Evolutionary conservation across 805 yeast genomes (phyloP).

Genomic region (Metschnikowia cubensis): DNA sequence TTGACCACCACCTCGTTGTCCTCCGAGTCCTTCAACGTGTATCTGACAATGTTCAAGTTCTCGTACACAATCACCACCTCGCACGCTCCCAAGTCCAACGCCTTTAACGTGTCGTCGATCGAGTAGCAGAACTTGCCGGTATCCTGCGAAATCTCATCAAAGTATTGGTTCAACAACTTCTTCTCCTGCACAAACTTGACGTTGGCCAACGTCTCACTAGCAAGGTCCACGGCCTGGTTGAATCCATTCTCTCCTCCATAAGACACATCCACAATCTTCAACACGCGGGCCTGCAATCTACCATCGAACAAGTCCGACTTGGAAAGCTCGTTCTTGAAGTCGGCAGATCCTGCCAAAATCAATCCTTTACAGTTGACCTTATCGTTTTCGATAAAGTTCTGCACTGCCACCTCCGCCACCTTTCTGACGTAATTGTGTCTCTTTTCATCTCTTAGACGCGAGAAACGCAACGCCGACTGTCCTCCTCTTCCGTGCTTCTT

Average conservation of each 20-base stretch:
- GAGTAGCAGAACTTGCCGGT: conserved; percentile 98
- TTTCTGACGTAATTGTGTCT: conserved; percentile 98
- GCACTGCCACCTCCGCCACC: conserved; percentile 97
- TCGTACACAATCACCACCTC: conserved; percentile 91
- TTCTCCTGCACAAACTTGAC: conserved; percentile 98
- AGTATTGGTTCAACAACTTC: conserved; percentile 86
- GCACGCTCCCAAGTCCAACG: conserved; percentile 93
- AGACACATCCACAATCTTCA: conserved; percentile 92
- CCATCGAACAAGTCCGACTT: conserved; percentile 90
- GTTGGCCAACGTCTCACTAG: conserved; percentile 94
- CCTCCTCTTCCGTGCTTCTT: conserved; percentile 99
- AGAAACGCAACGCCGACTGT: conserved; percentile 98
- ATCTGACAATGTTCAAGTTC: conserved; percentile 81
- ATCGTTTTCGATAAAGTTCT: conserved; percentile 91
- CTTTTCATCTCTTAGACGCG: conserved; percentile 97
- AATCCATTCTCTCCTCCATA: conserved; percentile 99
- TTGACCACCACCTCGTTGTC: conserved; percentile 72
- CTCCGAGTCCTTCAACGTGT: conserved; percentile 77
- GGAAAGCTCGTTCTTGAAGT: conserved; percentile 91
- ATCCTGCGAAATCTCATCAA: conserved; percentile 96
- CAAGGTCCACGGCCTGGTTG: conserved; percentile 97
- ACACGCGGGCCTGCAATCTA: conserved; percentile 81
- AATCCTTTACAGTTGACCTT: conserved; percentile 92
- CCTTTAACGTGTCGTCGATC: conserved; percentile 93
- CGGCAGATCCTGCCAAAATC: conserved; percentile 98